Conservation (phyloP, 805 yeast genomes). For the Cyberlindnera meyerae region DNA sequence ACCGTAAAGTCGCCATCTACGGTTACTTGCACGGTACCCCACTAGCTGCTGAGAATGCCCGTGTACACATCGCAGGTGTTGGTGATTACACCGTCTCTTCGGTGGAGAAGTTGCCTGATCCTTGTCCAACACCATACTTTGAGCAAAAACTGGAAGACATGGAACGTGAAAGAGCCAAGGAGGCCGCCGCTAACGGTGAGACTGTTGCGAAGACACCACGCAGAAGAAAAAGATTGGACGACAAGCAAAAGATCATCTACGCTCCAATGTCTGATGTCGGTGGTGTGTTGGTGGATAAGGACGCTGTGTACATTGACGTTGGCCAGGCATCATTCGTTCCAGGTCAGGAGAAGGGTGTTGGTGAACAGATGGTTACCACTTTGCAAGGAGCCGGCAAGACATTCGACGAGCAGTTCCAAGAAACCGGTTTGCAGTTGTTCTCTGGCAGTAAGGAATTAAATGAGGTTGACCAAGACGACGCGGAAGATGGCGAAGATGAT, state of each 20-base stretch:
- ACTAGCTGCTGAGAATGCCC: constrained; percentile 57
- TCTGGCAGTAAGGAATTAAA: constrained; percentile 51
- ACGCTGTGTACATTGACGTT: constrained; percentile 86
- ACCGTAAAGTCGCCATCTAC: constrained; percentile 84
- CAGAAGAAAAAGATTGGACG: constrained; percentile 88
- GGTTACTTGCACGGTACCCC: constrained; percentile 97
- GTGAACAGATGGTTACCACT: constrained; percentile 79
- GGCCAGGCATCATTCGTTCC: constrained; percentile 50
- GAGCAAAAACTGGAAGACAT: constrained; percentile 81
- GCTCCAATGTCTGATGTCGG: constrained; percentile 99
- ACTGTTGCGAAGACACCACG: constrained; percentile 57
- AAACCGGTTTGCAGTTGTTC: constrained; percentile 72
- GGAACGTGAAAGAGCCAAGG: constrained; percentile 67
- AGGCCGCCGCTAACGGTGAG: constrained; percentile 59
- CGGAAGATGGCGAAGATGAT: constrained; percentile 32
- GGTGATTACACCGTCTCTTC: constrained; percentile 79
- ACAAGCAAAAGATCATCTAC: constrained; percentile 86
- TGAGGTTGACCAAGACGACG: constrained; percentile 38
- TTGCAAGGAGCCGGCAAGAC: constrained; percentile 67
- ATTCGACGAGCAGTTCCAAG: constrained; percentile 50
- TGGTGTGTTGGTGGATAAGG: constrained; percentile 94
- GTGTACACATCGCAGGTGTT: constrained; percentile 91
- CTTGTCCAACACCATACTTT: constrained; percentile 95
- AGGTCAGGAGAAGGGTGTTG: constrained; percentile 72
- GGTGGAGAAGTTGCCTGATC: constrained; percentile 92